phyloP scores from a whole-genome alignment of 2,329 filamentous ascomycete genomes.

The Phialophora chinensis region DNA sequence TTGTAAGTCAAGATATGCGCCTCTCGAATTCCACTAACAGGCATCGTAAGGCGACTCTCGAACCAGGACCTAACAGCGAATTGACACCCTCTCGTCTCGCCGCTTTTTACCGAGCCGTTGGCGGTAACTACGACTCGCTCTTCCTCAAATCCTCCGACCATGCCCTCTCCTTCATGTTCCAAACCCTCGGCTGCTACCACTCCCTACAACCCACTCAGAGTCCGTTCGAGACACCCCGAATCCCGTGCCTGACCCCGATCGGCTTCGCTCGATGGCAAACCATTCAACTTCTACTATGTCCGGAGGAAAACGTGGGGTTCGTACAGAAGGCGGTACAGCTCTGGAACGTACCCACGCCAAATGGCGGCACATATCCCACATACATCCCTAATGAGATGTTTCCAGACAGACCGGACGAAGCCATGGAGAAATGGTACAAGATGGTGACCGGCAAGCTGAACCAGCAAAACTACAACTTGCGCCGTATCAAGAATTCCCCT shows the following conservation, averaged over 20 bases:
- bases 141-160: slow-evolving; percentile 76
- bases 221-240: slow-evolving; percentile 73
- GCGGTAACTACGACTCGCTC: slow-evolving; percentile 76
- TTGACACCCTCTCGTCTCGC: slow-evolving; percentile 72
- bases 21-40: slow-evolving; percentile 20
- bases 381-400: slow-evolving; percentile 71
- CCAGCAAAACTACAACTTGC: slow-evolving; percentile 61
- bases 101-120: slow-evolving; percentile 76
- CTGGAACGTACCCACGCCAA: slow-evolving; percentile 77
- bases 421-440: slow-evolving; percentile 88
- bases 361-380: slow-evolving; percentile 67
- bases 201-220: slow-evolving; percentile 74
- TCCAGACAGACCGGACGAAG: slow-evolving; percentile 73
- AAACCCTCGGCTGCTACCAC: slow-evolving; percentile 88
- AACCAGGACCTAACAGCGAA: slow-evolving; percentile 44
- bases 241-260: slow-evolving; percentile 80
- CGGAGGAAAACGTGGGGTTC: slow-evolving; percentile 84
- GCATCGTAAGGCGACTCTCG: slow-evolving; percentile 31
- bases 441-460: slow-evolving; percentile 73
- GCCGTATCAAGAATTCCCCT: slow-evolving; percentile 42
- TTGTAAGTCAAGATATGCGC: slow-evolving; percentile 60
- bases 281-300: slow-evolving; percentile 84
- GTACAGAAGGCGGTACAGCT: slow-evolving; percentile 78
- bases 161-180: slow-evolving; percentile 89
- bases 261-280: slow-evolving; percentile 96